These are phyloP conservation scores for Primulina eburnea DNA, from an alignment of 257 asterid species.

Conservation along the genomic window DNA sequence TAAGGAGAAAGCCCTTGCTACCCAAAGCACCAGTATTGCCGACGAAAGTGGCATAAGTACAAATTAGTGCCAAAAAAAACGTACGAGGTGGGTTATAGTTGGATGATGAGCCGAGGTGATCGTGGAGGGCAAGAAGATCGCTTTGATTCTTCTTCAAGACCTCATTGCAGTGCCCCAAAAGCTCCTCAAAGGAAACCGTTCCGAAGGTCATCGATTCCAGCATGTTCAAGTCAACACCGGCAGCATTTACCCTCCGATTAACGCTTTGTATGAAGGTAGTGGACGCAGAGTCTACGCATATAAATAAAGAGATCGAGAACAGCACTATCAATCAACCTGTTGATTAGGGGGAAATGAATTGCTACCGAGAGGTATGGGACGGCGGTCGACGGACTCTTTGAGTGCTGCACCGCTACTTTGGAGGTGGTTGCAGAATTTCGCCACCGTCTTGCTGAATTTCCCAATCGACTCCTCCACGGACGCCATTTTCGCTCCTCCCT, in stretches of 20 bases:
- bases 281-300: conserved; percentile 71
- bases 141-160: conserved; percentile 63
- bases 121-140: conserved; percentile 52
- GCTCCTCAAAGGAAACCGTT: conserved; percentile 96
- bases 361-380: conserved; percentile 83
- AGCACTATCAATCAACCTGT: not conserved
- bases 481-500: no score
- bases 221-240: conserved; percentile 67
- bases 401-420: conserved; percentile 67
- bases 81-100: no score
- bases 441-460: conserved; percentile 56
- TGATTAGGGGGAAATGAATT: not conserved
- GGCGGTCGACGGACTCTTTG: conserved; percentile 76
- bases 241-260: conserved; percentile 52
- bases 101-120: not conserved
- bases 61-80: no score
- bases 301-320: not conserved
- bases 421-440: conserved; percentile 80
- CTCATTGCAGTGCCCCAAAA: conserved; percentile 84
- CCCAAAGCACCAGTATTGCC: no score
- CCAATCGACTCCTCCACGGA: conserved; percentile 61
- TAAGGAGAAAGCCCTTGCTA: no score
- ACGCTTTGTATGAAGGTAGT: conserved; percentile 72
- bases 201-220: conserved; percentile 81
- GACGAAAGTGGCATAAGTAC: no score